Percentiles rank a stretch among this genome's conserved stretches.
phyloP scores from a whole-genome alignment of 768 basidiomycete genomes.

The Rhodotorula taiwanensis region DNA sequence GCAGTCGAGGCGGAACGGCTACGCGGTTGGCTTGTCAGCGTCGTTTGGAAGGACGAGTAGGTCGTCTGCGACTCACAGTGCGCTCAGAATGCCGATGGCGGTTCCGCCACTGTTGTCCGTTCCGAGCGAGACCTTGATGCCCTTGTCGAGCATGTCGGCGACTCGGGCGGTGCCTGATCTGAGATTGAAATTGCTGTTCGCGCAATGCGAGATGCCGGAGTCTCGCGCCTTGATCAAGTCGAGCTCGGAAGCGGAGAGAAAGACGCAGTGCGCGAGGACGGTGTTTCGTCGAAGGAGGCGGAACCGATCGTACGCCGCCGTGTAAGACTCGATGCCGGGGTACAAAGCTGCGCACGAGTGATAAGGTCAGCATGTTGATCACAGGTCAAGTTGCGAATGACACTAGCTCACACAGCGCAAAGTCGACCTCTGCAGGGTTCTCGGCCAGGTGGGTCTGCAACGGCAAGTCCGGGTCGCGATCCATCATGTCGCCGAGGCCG shows the following conservation, averaged over 20 bases:
- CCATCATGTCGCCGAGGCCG: conserved; percentile 58
- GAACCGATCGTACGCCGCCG: conserved; percentile 71
- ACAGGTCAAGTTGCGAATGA: background rate
- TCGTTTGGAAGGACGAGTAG: background rate
- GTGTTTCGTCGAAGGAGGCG: conserved; percentile 72
- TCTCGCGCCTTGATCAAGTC: conserved; percentile 58
- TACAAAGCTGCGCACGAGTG: conserved; percentile 51
- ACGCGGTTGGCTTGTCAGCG: conserved; percentile 38
- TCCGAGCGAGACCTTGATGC: conserved; percentile 91
- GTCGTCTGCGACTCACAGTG: conserved; percentile 45
- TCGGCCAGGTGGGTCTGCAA: conserved; percentile 94
- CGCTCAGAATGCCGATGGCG: conserved; percentile 67
- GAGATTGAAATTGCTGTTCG: conserved; percentile 74
- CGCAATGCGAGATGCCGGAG: conserved; percentile 85
- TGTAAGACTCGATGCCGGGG: conserved; percentile 60
- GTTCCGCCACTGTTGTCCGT: conserved; percentile 76
- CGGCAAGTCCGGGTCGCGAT: conserved; percentile 55
- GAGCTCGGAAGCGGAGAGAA: conserved; percentile 67
- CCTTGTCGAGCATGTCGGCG: conserved; percentile 68
- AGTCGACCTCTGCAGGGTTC: conserved; percentile 64
- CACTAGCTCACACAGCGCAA: conserved; percentile 48
- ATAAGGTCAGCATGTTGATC: too few relatives aligned
- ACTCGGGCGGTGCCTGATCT: conserved; percentile 76
- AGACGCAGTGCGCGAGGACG: conserved; percentile 79
- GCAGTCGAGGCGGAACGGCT: conserved; percentile 63